These are phyloP conservation scores for Crucihimalaya himalaica DNA, from an alignment of 345 rosid genomes.

Conservation along the genomic window DNA sequence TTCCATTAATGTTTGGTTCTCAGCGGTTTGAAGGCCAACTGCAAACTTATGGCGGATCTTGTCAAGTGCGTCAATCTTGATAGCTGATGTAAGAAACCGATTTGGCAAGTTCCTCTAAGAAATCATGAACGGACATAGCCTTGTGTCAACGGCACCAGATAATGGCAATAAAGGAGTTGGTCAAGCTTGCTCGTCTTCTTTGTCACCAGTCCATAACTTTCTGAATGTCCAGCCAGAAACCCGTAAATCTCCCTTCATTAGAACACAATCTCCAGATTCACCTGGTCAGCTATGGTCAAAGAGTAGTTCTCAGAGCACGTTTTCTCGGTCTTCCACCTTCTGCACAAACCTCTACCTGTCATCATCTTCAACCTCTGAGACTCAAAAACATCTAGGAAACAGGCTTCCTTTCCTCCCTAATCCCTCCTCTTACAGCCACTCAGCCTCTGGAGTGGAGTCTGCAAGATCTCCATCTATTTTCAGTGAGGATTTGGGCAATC, in stretches of 20 bases:
- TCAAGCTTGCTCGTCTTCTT: conserved; percentile 39
- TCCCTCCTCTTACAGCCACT: conserved; percentile 54
- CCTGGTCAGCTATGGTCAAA: conserved; percentile 48
- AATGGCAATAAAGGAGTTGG: conserved; percentile 43
- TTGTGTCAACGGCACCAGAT: conserved; percentile 41
- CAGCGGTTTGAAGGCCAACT: conserved; percentile 1
- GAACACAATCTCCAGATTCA: conserved; percentile 47
- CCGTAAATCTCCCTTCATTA: conserved; percentile 45
- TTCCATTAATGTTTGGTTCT: conserved; percentile 4
- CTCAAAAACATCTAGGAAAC: conserved; percentile 59
- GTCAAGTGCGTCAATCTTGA: neutral
- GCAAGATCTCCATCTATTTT: conserved; percentile 56
- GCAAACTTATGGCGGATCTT: conserved; percentile 14
- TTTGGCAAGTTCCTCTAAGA: conserved; percentile 24
- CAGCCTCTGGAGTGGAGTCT: conserved; percentile 57
- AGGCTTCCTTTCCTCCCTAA: conserved; percentile 78
- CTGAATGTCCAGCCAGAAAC: conserved; percentile 41
- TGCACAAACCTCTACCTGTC: conserved; percentile 78
- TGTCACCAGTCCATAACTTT: conserved; percentile 41
- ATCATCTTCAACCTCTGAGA: conserved; percentile 72
- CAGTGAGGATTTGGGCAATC: conserved; percentile 52
- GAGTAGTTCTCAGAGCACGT: conserved; percentile 45
- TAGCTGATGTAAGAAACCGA: conserved; percentile 17
- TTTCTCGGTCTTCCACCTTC: conserved; percentile 74
- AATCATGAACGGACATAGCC: conserved; percentile 40